These are phyloP conservation scores for Saturnispora gosingensis DNA, from an alignment of 805 yeast species.

Conservation along the genomic window DNA sequence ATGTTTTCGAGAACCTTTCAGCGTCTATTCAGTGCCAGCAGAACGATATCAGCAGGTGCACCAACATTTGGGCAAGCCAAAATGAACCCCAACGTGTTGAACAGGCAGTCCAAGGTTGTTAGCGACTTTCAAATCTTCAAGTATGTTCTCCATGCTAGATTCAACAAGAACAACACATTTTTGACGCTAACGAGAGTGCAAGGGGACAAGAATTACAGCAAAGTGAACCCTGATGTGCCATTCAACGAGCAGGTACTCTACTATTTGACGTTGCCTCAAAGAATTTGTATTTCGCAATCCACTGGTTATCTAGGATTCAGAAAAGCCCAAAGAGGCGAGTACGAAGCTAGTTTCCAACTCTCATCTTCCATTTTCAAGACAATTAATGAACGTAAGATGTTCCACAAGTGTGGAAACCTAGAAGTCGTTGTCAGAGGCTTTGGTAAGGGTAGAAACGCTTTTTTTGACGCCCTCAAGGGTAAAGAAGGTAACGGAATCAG, in stretches of 20 bases:
- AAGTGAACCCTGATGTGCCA: slow-evolving; percentile 44
- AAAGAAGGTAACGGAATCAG: slow-evolving; percentile 74
- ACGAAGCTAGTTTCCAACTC: slow-evolving; percentile 88
- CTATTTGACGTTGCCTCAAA: slow-evolving; percentile 72
- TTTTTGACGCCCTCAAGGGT: slow-evolving; percentile 74
- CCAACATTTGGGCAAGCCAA: slow-evolving; percentile 24
- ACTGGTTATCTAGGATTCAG: slow-evolving; percentile 88
- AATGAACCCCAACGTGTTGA: slow-evolving; percentile 11
- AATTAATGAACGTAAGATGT: slow-evolving; percentile 45
- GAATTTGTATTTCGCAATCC: slow-evolving; percentile 53
- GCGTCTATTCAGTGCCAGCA: slow-evolving; percentile 5
- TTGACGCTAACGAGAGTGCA: slow-evolving; percentile 64
- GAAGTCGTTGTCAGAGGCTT: slow-evolving; percentile 75
- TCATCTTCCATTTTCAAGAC: slow-evolving; percentile 60
- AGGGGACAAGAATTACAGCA: slow-evolving; percentile 51
- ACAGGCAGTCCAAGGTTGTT: slow-evolving; percentile 9
- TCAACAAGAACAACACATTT: slow-evolving; percentile 76
- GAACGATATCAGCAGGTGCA: background rate
- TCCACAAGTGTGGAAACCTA: slow-evolving; percentile 38
- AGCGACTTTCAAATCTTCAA: slow-evolving; percentile 34
- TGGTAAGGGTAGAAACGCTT: slow-evolving; percentile 87
- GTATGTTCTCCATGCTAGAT: slow-evolving; percentile 67
- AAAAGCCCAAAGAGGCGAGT: slow-evolving; percentile 83
- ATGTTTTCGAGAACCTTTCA: slow-evolving; percentile 5
- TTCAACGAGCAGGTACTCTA: slow-evolving; percentile 68